Conservation (phyloP, 2,329 filamentous ascomycete genomes). For the Penicillium oxalicum region DNA sequence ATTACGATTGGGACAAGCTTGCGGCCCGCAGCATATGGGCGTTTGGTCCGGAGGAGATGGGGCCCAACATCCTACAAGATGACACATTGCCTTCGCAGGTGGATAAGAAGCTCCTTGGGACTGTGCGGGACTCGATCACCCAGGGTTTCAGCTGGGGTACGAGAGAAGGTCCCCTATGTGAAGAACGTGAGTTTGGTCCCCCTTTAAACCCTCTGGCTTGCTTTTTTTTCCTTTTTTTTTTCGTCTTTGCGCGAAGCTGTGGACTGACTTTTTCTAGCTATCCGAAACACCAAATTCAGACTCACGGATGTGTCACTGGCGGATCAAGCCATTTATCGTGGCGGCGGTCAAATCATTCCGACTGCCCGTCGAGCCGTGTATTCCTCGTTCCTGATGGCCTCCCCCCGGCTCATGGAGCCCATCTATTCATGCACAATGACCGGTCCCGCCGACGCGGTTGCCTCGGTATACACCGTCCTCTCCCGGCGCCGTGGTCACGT, state of each 20-base stretch:
- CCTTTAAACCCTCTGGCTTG: neutral
- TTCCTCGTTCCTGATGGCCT: slow-evolving; percentile 94
- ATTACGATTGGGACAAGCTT: slow-evolving; percentile 93
- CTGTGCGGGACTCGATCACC: slow-evolving; percentile 83
- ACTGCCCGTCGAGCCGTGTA: slow-evolving; percentile 90
- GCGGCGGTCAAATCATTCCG: slow-evolving; percentile 94
- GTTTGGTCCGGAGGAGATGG: slow-evolving; percentile 91
- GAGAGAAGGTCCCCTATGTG: slow-evolving; percentile 88
- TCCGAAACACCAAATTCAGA: slow-evolving; percentile 96
- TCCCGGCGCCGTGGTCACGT: slow-evolving; percentile 86
- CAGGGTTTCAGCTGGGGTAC: slow-evolving; percentile 98
- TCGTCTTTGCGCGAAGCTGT: slow-evolving; percentile 2
- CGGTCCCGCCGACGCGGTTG: slow-evolving; percentile 81
- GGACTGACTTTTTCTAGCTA: slow-evolving; percentile 52
- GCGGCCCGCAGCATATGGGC: slow-evolving; percentile 96
- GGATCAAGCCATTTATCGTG: slow-evolving; percentile 85
- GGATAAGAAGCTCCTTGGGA: slow-evolving; percentile 82
- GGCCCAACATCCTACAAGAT: slow-evolving; percentile 92
- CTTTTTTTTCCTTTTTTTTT: slow-evolving; percentile 5
- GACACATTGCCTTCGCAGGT: slow-evolving; percentile 92
- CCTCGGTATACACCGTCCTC: slow-evolving; percentile 85
- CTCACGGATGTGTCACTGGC: slow-evolving; percentile 86
- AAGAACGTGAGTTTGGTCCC: slow-evolving; percentile 69
- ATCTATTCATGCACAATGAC: slow-evolving; percentile 91
- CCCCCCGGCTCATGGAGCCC: slow-evolving; percentile 92